Evolutionary conservation across 148 eudicot species (phyloP), one percentile per base, ranked within the genome.

Genomic region (Selenicereus undatus): DNA sequence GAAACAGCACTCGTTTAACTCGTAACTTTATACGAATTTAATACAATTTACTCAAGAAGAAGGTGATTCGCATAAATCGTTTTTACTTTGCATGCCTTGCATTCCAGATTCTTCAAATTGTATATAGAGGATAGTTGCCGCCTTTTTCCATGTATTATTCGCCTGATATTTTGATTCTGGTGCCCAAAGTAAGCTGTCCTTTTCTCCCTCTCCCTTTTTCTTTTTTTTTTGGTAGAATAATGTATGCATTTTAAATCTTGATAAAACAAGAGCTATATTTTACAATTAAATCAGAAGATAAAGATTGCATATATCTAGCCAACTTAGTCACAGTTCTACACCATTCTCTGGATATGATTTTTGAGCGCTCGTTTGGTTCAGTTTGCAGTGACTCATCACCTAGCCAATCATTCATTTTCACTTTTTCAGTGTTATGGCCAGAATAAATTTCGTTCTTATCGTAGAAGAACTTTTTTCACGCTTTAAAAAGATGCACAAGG

Each of bases 371-470:
- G 62, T 5, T 56, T 56, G 62, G n/a, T 56, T 56, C 22, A 56
- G 52, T 56, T 56, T 14, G 62, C 62, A 18, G 16, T 56, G 62
- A 56, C 62, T 3, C 62, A 56, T 56, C 21, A 56, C 62, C 62
- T 56, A 56, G 62, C n/a, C n/a, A 16, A 66, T 32, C 20, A 35
- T 72, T 32, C 50, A 24, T 36, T 21, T 32, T 21, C 75, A 18
- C 10, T 18, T 36, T 21, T 32, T 21, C 75, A 35, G 0, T 18
- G 2, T 11, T 35, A 72, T 72, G 75, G 26, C 43, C 17, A 42
- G 75, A 72, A 39, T 72, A 36, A 45, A 36, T 36, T 72, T 39
- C 26, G 22, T 32, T 72, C 50, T 45, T 72, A 72, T 72, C 75
- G 17, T 72, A 36, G 36, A 32, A 42, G 50, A 72, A 36, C 50